A percentile compares a stretch with the other conserved stretches of the same genome.
Conservation (phyloP, 352 stramenopile genomes). For the Plasmopara muralis region DNA sequence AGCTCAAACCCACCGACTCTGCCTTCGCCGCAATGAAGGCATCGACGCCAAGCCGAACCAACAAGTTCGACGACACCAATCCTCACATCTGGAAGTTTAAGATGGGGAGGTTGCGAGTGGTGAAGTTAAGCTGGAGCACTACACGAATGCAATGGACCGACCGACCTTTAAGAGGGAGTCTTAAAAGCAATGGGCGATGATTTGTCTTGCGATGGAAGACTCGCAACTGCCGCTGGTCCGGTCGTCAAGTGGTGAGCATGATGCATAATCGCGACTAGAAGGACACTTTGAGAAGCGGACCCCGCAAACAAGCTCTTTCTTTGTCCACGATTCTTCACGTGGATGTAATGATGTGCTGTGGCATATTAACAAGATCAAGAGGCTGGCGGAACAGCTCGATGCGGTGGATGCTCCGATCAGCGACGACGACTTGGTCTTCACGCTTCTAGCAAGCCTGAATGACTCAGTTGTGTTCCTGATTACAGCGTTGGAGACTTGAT, state of each 20-base stretch:
- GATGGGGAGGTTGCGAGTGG: no score
- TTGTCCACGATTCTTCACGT: slow-evolving; percentile 20
- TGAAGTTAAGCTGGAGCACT: no score
- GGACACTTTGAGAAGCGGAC: slow-evolving; percentile 19
- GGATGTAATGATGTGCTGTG: slow-evolving; percentile 18
- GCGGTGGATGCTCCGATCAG: slow-evolving; percentile 5
- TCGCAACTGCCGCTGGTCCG: slow-evolving; percentile 15
- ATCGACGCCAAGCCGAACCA: no score
- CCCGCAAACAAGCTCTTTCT: slow-evolving; percentile 23
- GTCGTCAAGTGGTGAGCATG: slow-evolving; percentile 6
- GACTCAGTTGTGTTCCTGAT: slow-evolving; percentile 26
- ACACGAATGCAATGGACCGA: no score
- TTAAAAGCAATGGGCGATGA: no score
- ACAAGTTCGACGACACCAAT: no score
- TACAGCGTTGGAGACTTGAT: slow-evolving; percentile 16
- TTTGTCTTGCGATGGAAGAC: slow-evolving; percentile 16
- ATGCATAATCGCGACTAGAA: slow-evolving; percentile 20
- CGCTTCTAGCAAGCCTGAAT: slow-evolving; percentile 14
- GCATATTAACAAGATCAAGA: slow-evolving; percentile 21
- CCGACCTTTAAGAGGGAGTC: no score
- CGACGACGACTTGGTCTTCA: slow-evolving; percentile 6
- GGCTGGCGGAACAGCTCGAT: slow-evolving; percentile 2
- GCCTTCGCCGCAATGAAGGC: no score
- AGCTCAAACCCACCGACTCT: no score
- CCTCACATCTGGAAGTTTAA: no score